Evolutionary conservation across 73 alveolate species (phyloP).

Genomic region (Paramecium pentaurelia): DNA sequence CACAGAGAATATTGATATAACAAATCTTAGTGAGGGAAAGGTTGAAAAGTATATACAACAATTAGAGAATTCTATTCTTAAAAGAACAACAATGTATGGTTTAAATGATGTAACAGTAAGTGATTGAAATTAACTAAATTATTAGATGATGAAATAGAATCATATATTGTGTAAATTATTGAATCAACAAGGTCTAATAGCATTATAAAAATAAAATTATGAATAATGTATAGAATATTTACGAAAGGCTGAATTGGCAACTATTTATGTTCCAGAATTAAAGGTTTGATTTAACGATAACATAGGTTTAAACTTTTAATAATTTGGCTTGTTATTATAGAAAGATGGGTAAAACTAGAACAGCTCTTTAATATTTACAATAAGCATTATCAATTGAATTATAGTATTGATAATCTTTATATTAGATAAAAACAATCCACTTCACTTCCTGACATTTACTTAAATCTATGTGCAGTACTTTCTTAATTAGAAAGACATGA

Average conservation of each 20-base stretch:
- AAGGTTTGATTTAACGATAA: slow-evolving; percentile 12
- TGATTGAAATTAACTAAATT: not conserved
- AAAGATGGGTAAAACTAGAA: slow-evolving; percentile 37
- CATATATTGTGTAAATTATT: not conserved
- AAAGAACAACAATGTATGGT: not conserved
- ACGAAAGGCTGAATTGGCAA: not conserved
- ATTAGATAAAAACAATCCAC: not conserved
- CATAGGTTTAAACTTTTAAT: slow-evolving; percentile 41
- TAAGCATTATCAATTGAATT: slow-evolving; percentile 67
- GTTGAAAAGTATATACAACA: not conserved
- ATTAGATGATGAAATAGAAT: not conserved
- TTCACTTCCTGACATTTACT: slow-evolving; percentile 69
- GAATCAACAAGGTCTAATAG: not conserved
- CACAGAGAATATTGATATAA: not conserved
- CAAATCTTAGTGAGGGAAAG: not conserved
- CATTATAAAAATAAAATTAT: not conserved
- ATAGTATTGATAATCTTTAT: not conserved
- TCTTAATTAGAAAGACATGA: slow-evolving; percentile 73
- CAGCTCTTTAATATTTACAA: slow-evolving; percentile 69
- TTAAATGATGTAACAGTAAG: not conserved
- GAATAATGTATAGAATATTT: not conserved
- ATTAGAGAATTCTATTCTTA: not conserved
- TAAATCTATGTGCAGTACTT: slow-evolving; percentile 78
- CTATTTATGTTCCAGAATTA: not conserved
- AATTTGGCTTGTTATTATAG: slow-evolving; percentile 40